Evolutionary conservation across 164 flowering plant species (phyloP).

Genomic region (Liriodendron chinense): DNA sequence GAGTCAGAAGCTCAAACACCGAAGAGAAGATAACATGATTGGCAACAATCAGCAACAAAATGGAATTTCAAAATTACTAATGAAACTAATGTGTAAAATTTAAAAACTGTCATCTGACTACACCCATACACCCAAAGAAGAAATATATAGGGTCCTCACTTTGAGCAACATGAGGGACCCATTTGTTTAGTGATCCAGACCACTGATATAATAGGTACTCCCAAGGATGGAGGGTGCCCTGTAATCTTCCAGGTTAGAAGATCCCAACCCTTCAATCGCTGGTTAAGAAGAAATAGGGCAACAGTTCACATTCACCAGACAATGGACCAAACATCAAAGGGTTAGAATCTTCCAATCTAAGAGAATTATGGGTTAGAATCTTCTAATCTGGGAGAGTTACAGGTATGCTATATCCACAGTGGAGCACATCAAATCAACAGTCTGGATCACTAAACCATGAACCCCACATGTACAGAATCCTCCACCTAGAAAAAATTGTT

Average conservation of each 20-base stretch:
- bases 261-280: background rate
- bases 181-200: too few species aligned
- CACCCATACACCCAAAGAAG: background rate
- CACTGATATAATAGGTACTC: too few species aligned
- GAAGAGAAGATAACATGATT: background rate
- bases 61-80: background rate
- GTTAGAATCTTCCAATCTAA: background rate
- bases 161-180: too few species aligned
- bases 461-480: background rate
- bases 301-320: background rate
- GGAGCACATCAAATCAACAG: background rate
- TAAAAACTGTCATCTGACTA: background rate
- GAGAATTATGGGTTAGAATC: background rate
- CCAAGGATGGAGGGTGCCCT: too few species aligned
- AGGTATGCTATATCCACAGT: too few species aligned
- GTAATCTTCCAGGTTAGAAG: background rate
- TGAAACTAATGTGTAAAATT: background rate
- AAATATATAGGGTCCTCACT: too few species aligned
- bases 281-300: background rate
- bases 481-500: background rate
- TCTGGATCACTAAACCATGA: background rate
- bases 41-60: background rate
- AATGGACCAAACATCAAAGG: background rate
- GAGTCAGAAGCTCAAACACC: background rate
- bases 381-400: background rate